Evolutionary conservation across 208 protist genomes (phyloP).

Genomic region (Tetramitus jugosus): DNA sequence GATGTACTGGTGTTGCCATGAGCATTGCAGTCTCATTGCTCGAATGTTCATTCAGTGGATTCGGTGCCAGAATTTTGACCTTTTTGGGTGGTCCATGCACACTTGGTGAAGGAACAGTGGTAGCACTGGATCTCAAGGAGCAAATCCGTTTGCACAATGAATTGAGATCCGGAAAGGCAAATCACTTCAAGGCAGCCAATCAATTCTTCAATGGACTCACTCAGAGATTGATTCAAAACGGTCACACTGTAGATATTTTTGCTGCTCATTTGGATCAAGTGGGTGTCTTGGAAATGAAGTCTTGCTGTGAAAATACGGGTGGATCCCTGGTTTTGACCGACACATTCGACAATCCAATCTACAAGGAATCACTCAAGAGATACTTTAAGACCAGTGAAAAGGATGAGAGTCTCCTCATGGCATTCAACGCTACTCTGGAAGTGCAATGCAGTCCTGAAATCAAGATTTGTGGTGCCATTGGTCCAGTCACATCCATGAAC

Average conservation of each 20-base stretch:
- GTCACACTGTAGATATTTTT: constrained; percentile 92
- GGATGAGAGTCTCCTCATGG: constrained; percentile 72
- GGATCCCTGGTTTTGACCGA: constrained; percentile 91
- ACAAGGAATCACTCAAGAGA: constrained; percentile 79
- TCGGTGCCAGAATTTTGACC: constrained; percentile 81
- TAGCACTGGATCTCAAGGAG: constrained; percentile 74
- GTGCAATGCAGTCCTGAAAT: constrained; percentile 85
- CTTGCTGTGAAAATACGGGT: constrained; percentile 75
- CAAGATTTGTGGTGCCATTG: constrained; percentile 87
- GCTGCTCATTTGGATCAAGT: constrained; percentile 91
- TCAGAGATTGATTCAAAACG: constrained; percentile 73
- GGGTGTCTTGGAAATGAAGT: constrained; percentile 90
- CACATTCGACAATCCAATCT: constrained; percentile 86
- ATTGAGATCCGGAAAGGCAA: constrained; percentile 69
- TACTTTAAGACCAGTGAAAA: constrained; percentile 67
- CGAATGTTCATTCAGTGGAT: constrained; percentile 68
- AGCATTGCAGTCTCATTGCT: constrained; percentile 85
- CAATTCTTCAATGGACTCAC: constrained; percentile 88
- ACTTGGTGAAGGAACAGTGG: constrained; percentile 40
- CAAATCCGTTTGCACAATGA: constrained; percentile 91
- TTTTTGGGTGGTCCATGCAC: constrained; percentile 87
- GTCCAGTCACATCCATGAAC: constrained; percentile 71
- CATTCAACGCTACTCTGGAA: constrained; percentile 88
- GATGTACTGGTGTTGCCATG: constrained; percentile 91
- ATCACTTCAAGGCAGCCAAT: constrained; percentile 61